These are phyloP conservation scores for Melaleuca quinquenervia DNA, from an alignment of 345 rosid genomes.

Conservation along the genomic window DNA sequence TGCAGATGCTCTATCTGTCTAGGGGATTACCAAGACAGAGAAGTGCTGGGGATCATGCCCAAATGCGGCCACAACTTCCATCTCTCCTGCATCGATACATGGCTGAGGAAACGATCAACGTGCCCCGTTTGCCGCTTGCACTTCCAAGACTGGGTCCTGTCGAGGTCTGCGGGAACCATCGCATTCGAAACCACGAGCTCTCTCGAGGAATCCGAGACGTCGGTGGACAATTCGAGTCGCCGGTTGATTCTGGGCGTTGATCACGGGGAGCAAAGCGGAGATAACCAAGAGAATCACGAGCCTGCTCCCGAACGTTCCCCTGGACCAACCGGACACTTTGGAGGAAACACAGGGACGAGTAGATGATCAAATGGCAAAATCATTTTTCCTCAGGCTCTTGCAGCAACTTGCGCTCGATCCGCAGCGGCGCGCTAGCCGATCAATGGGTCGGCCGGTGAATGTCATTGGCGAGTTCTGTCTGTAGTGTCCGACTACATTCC, in stretches of 20 bases:
- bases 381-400: neutral
- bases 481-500: neutral
- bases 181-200: conserved; percentile 5
- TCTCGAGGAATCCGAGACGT: conserved; percentile 12
- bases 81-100: conserved; percentile 50
- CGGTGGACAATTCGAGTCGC: neutral
- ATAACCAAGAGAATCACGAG: neutral
- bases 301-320: neutral
- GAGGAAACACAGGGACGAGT: neutral
- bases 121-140: conserved; percentile 64
- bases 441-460: neutral
- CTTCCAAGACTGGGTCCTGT: conserved; percentile 20
- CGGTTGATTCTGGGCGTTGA: neutral
- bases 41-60: conserved; percentile 57
- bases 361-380: neutral
- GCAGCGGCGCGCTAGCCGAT: neutral
- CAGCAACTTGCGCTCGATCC: neutral
- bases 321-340: neutral
- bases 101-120: conserved; percentile 58
- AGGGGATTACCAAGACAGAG: conserved; percentile 62
- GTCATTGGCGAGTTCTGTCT: neutral
- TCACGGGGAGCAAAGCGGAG: neutral
- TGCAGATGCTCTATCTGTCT: conserved; percentile 64
- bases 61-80: conserved; percentile 64
- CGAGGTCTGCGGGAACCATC: conserved; percentile 13